Evolutionary conservation across 1,284 basidiomycete genomes (phyloP).

Genomic region (Thecaphora thlaspeos): DNA sequence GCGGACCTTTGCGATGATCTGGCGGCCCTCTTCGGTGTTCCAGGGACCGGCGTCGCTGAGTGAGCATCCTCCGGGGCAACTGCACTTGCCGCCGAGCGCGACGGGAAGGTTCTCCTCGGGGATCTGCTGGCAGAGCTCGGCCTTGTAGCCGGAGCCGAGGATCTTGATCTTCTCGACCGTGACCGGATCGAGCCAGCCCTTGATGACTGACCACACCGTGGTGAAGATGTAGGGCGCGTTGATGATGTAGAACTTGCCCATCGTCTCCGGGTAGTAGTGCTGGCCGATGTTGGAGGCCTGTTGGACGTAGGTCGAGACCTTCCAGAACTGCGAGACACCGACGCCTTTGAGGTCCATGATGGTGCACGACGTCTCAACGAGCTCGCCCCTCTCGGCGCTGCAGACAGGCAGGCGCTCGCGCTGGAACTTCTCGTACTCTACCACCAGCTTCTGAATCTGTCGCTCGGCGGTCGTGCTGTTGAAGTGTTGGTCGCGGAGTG

Average conservation of each 20-base stretch:
- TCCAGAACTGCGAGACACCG: slow-evolving; percentile 78
- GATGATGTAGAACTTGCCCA: slow-evolving; percentile 93
- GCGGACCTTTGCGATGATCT: slow-evolving; percentile 47
- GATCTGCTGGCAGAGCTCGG: slow-evolving; percentile 62
- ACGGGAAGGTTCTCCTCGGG: slow-evolving; percentile 77
- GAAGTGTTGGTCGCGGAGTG: neutral
- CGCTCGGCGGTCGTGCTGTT: slow-evolving; percentile 83
- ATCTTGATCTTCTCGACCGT: slow-evolving; percentile 73
- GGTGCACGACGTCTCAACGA: slow-evolving; percentile 96
- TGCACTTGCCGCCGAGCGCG: slow-evolving; percentile 80
- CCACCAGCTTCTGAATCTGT: slow-evolving; percentile 82
- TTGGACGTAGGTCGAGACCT: slow-evolving; percentile 83
- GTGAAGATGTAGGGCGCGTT: slow-evolving; percentile 82
- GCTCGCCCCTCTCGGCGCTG: slow-evolving; percentile 70
- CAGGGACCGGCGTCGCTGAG: slow-evolving; percentile 90
- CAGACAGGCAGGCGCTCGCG: slow-evolving; percentile 72
- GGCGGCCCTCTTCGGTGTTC: slow-evolving; percentile 63
- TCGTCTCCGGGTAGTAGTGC: slow-evolving; percentile 73
- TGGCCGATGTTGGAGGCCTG: slow-evolving; percentile 80
- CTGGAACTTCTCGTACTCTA: slow-evolving; percentile 90
- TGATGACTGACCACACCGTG: slow-evolving; percentile 84
- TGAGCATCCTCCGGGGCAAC: slow-evolving; percentile 78
- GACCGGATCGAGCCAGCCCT: slow-evolving; percentile 91
- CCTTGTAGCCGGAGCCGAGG: slow-evolving; percentile 43
- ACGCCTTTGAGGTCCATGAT: slow-evolving; percentile 90